Conservation (phyloP, 805 yeast genomes). For the Yamadazyma sp. region DNA sequence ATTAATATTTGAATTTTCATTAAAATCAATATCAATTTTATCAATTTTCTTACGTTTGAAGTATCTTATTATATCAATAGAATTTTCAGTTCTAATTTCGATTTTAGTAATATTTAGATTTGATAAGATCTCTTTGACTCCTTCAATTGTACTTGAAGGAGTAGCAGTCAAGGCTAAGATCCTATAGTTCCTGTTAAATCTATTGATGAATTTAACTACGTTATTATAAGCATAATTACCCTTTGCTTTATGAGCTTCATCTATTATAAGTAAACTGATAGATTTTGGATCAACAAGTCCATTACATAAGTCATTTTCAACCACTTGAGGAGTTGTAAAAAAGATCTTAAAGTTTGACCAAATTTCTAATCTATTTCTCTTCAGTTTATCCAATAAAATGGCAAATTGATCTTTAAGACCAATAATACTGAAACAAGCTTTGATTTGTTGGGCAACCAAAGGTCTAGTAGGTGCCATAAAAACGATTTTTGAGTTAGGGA, state of each 20-base stretch:
- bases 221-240: conserved; percentile 88
- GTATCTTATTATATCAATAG: conserved; percentile 75
- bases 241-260: conserved; percentile 93
- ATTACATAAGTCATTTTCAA: conserved; percentile 78
- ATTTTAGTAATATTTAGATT: conserved; percentile 71
- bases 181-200: conserved; percentile 61
- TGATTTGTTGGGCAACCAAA: conserved; percentile 91
- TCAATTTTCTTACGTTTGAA: conserved; percentile 67
- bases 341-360: conserved; percentile 80
- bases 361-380: conserved; percentile 62
- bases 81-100: conserved; percentile 82
- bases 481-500: conserved; percentile 69
- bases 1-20: conserved; percentile 44
- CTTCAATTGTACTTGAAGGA: conserved; percentile 84
- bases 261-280: conserved; percentile 75
- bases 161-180: conserved; percentile 92
- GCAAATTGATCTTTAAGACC: conserved; percentile 80
- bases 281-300: conserved; percentile 76
- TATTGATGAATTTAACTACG: conserved; percentile 60
- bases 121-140: conserved; percentile 80
- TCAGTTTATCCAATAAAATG: conserved; percentile 61
- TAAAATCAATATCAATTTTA: conserved; percentile 51
- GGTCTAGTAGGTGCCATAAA: conserved; percentile 98
- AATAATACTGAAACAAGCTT: conserved; percentile 83
- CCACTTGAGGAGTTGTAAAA: conserved; percentile 95